phyloP scores from a whole-genome alignment of 148 eudicot genomes.

The Rheum nobile region DNA sequence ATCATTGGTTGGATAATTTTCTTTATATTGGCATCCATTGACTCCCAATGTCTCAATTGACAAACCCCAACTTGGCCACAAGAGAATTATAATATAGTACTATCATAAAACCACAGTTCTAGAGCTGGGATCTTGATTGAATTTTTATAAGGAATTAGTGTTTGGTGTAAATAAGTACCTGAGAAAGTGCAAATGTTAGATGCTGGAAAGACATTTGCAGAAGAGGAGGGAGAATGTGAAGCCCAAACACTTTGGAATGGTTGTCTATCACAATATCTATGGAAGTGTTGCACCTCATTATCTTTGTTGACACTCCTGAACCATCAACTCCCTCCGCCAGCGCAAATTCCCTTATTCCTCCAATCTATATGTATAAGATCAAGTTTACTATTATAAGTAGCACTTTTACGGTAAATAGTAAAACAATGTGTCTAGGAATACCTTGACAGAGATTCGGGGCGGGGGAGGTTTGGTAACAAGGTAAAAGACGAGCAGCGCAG shows the following conservation, averaged over 20 bases:
- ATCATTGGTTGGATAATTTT: too few relatives aligned
- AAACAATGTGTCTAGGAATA: not conserved
- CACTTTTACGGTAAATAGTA: too few relatives aligned
- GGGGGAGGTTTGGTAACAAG: slow-evolving; percentile 56
- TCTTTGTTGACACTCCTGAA: slow-evolving; percentile 48
- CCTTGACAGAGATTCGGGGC: slow-evolving; percentile 49
- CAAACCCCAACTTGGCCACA: not conserved
- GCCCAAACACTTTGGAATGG: slow-evolving; percentile 41
- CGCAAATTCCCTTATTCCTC: slow-evolving; percentile 23
- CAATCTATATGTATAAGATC: too few relatives aligned
- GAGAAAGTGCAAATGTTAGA: slow-evolving; percentile 37
- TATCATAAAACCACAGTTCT: not conserved
- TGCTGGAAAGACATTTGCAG: slow-evolving; percentile 23
- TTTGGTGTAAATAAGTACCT: slow-evolving; percentile 17
- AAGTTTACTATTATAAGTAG: too few relatives aligned
- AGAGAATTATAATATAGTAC: not conserved
- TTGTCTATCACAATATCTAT: slow-evolving; percentile 31
- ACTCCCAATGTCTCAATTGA: not conserved
- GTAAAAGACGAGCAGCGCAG: slow-evolving; percentile 66
- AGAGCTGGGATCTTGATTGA: not conserved
- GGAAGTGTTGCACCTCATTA: slow-evolving; percentile 36
- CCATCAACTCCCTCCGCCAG: slow-evolving; percentile 53
- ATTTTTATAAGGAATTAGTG: not conserved
- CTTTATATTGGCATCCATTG: not conserved
- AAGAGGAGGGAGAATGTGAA: slow-evolving; percentile 37